Evolutionary conservation across 495 filamentous ascomycete genomes (phyloP).

Genomic region (Penicillium pancosmium): DNA sequence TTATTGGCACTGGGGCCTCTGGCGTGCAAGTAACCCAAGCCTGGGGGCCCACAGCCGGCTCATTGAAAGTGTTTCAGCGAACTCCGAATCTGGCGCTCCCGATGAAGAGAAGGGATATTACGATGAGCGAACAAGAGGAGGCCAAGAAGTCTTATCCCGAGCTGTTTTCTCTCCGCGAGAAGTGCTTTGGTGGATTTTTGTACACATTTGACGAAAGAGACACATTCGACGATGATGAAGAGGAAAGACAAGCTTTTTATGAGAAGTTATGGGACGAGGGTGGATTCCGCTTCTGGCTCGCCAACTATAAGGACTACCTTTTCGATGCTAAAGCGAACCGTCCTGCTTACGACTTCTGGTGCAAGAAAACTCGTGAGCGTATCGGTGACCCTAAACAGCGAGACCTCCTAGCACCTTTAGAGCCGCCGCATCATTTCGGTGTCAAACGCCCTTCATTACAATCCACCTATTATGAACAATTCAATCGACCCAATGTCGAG

Average conservation of each 20-base stretch:
- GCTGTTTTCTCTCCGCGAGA: slow-evolving; percentile 13
- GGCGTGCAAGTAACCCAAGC: slow-evolving; percentile 61
- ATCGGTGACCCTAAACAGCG: slow-evolving; percentile 50
- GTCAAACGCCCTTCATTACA: slow-evolving; percentile 60
- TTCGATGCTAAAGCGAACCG: slow-evolving; percentile 50
- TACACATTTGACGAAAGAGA: slow-evolving; percentile 48
- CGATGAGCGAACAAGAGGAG: slow-evolving; percentile 6
- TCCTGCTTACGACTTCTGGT: slow-evolving; percentile 59
- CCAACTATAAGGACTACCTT: slow-evolving; percentile 55
- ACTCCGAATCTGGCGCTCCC: slow-evolving; percentile 58
- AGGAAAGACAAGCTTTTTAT: slow-evolving; percentile 52
- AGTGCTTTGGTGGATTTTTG: slow-evolving; percentile 12
- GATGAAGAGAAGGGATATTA: slow-evolving; percentile 44
- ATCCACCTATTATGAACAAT: slow-evolving; percentile 57
- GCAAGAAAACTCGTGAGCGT: slow-evolving; percentile 50
- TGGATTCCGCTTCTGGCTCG: slow-evolving; percentile 56
- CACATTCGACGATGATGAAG: slow-evolving; percentile 48
- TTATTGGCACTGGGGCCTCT: slow-evolving; percentile 64
- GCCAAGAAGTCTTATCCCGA: slow-evolving; percentile 12
- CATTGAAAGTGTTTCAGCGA: slow-evolving; percentile 53
- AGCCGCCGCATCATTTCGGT: slow-evolving; percentile 55
- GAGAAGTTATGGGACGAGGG: slow-evolving; percentile 50
- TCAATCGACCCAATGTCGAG: slow-evolving; percentile 59
- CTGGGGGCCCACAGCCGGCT: slow-evolving; percentile 36
- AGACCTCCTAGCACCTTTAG: slow-evolving; percentile 55